phyloP scores from a whole-genome alignment of 2,329 filamentous ascomycete species.

The Aquanectria penicillioides region DNA sequence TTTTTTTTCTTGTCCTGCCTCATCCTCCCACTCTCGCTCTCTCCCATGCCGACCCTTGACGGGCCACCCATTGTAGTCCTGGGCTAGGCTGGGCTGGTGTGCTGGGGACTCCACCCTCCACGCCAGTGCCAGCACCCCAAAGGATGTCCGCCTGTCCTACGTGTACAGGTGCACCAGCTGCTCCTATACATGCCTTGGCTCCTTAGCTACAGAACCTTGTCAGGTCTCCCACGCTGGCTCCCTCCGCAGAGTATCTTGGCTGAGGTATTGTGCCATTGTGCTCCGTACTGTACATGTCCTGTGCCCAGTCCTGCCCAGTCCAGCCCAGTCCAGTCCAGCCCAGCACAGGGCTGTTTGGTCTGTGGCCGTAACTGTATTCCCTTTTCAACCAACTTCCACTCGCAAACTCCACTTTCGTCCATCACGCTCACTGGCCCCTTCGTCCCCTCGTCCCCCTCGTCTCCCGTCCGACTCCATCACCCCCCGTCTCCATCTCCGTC shows the following conservation, averaged over 20 bases:
- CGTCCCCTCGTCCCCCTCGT: neutral
- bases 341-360: neutral
- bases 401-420: constrained; percentile 9
- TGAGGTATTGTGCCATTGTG: too few relatives aligned
- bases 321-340: too few relatives aligned
- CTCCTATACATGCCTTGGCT: too few relatives aligned
- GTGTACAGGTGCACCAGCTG: constrained; percentile 9
- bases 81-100: neutral
- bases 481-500: neutral
- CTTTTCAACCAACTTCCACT: constrained; percentile 3
- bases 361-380: constrained; percentile 5
- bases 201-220: too few relatives aligned
- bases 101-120: too few relatives aligned
- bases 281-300: too few relatives aligned
- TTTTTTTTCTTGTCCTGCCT: neutral
- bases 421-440: constrained; percentile 10
- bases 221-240: too few relatives aligned
- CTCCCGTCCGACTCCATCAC: neutral
- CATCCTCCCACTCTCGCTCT: too few relatives aligned
- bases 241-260: too few relatives aligned
- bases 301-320: too few relatives aligned
- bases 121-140: neutral
- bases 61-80: too few relatives aligned
- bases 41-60: too few relatives aligned
- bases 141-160: neutral